Evolutionary conservation across 2,329 filamentous ascomycete genomes (phyloP), one percentile per base, ranked within the genome.

Genomic region (Pseudophaeomoniella oleicola): DNA sequence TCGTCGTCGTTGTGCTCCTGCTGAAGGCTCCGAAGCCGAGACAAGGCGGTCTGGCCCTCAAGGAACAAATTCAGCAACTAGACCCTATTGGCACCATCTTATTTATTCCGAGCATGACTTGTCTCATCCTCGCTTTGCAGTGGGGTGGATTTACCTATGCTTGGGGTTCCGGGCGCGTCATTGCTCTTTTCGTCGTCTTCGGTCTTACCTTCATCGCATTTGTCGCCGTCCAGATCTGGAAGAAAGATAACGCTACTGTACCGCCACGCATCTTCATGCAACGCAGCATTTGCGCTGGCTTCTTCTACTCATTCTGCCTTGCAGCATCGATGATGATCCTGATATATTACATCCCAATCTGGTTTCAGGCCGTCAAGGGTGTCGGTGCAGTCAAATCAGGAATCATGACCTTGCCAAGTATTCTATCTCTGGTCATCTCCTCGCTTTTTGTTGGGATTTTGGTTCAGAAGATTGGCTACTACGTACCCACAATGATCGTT

Each of bases 11-110:
- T 10, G 10, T 35, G 10, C 34, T 39, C 17, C 12, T 19, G 9
- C 18, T 19, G 15, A 18, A 36, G 5, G 14, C 16, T 11, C 11
- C 33, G 12, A 35, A 15, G 32, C 4, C 19, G 14, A 37, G 43
- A 32, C 18, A 16, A 12, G 50, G 50, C 1, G 45, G 45, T 27
- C 60, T 58, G 46, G 52, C 54, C 2, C 52, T 50, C 32, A 44
- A 52, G 44, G 48, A 61, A 42, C 54, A 57, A 45, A 42, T 62
- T 30, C 59, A 54, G 44, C 51, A 59, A 41, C 52, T 71, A 5
- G 69, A 68, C 44, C 63, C 51, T 41, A 34, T 60, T 30, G 64
- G 64, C 15, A 57, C 66, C 31, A 47, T 62, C 19, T 50, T 67
- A 1, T 64, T 57, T 42, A 40, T 55, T 9, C 48, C 48, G 11